Evolutionary conservation across 129 eudicot species (phyloP), one percentile per base, ranked within the genome.

Genomic region (Chrysanthemum lavandulifolium): DNA sequence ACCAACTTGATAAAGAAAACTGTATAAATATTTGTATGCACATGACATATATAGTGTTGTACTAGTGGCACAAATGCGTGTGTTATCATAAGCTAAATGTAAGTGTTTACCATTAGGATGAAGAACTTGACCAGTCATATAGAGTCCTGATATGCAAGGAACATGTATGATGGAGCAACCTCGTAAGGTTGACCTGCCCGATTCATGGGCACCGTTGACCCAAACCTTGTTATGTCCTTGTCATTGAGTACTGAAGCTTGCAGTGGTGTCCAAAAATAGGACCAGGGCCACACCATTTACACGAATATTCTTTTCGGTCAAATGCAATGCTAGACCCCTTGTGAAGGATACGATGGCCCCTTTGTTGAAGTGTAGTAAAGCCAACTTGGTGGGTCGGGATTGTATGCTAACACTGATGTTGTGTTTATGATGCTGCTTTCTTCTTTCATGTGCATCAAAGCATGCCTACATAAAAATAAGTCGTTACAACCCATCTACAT

Each of bases 261-360:
- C 19, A 57, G 19, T 11, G 62, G 62, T 19, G 62, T 57, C 19
- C 23, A n/a, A n/a, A 19, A 14, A 57, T 27, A 18, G 62, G 62
- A 27, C 62, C 62, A 57, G 62, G 19, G 62, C 62, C 3, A 57
- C 62, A 16, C 62, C 62, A 57, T 57, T 57, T 12, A 57, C 62
- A 11, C 62, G 62, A 57, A 57, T 19, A 10, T 27, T 27, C 23
- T 57, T 57, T 57, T 57, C 5, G 12, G 23, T 31, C 62, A 57
- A 57, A 1, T 57, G 62, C 11, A 57, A 13, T 57, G 31, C 62
- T 27, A 57, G 23, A 27, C 27, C 62, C 11, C 62, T 57, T 19
- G 62, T 57, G 31, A 57, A 57, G 0, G 62, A 57, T 16, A 57
- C 31, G 14, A 57, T 57, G 13, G 62, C 11, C 62, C 62, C 62